A percentile compares a stretch with the other conserved stretches of the same genome.
Conservation (phyloP, 768 basidiomycete species). For the Obba rivulosa region DNA sequence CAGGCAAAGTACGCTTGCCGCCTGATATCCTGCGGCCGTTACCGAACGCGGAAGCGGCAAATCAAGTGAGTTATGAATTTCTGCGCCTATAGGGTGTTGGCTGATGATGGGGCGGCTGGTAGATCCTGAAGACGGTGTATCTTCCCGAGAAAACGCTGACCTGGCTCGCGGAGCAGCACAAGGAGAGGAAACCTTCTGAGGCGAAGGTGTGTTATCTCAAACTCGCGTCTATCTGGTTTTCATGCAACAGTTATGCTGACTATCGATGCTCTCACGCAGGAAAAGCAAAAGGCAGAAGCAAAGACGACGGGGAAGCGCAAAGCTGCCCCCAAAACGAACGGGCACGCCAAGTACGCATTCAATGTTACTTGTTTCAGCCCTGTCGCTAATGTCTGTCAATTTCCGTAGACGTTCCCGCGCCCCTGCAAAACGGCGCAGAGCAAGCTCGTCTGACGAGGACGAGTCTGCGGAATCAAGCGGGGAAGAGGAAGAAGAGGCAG, state of each 20-base stretch:
- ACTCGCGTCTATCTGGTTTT: background rate
- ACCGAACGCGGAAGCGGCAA: constrained; percentile 57
- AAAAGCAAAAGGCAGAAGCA: constrained; percentile 35
- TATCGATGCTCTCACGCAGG: constrained; percentile 15
- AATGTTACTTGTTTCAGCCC: background rate
- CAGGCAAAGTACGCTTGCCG: constrained; percentile 76
- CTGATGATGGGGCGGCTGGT: background rate
- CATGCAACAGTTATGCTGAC: constrained; percentile 4
- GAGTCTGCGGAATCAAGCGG: constrained; percentile 11
- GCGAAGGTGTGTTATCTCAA: constrained; percentile 9
- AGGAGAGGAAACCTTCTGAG: constrained; percentile 25
- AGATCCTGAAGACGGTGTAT: constrained; percentile 69
- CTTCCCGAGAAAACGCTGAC: constrained; percentile 52
- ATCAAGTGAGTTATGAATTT: constrained; percentile 40
- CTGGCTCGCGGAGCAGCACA: constrained; percentile 52
- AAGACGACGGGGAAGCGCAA: constrained; percentile 53
- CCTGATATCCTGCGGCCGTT: constrained; percentile 75
- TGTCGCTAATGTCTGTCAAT: background rate
- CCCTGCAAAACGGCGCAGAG: constrained; percentile 21
- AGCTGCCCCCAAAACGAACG: constrained; percentile 39
- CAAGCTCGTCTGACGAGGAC: constrained; percentile 24
- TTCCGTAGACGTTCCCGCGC: constrained; percentile 18
- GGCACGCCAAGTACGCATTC: constrained; percentile 40
- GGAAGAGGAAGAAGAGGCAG: constrained; percentile 9
- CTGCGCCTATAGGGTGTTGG: background rate